phyloP scores from a whole-genome alignment of 177 flowering plant genomes.

The Telopea speciosissima region DNA sequence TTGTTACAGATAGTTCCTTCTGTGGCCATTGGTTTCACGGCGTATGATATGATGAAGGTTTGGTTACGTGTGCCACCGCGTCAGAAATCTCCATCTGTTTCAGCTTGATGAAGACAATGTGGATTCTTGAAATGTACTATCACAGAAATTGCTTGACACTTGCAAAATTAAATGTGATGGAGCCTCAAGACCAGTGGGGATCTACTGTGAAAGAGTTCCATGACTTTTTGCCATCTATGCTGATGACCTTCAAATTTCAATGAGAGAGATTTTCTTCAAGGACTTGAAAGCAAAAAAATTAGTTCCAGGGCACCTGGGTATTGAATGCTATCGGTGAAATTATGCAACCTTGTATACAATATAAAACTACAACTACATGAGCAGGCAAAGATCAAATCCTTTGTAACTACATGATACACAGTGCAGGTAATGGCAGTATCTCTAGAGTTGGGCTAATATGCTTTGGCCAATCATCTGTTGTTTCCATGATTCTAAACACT shows the following conservation, averaged over 20 bases:
- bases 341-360: too few species aligned
- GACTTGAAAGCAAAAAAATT: too few species aligned
- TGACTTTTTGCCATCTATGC: not conserved
- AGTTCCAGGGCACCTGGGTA: too few species aligned
- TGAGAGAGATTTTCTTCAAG: too few species aligned
- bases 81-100: slow-evolving; percentile 36
- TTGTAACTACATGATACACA: not conserved
- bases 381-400: not conserved
- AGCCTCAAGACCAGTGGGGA: too few species aligned
- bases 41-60: slow-evolving; percentile 82
- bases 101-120: slow-evolving; percentile 17
- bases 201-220: too few species aligned
- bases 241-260: too few species aligned
- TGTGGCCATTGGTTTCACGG: slow-evolving; percentile 92
- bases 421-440: not conserved
- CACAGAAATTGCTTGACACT: not conserved
- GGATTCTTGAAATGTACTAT: not conserved
- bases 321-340: too few species aligned
- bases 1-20: slow-evolving; percentile 83
- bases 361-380: not conserved
- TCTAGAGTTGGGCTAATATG: too few species aligned
- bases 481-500: too few species aligned
- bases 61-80: slow-evolving; percentile 74
- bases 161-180: too few species aligned
- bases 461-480: too few species aligned